A percentile compares a stretch with the other conserved stretches of the same genome.
Conservation (phyloP, 129 eudicot genomes). For the Mikania micrantha region DNA sequence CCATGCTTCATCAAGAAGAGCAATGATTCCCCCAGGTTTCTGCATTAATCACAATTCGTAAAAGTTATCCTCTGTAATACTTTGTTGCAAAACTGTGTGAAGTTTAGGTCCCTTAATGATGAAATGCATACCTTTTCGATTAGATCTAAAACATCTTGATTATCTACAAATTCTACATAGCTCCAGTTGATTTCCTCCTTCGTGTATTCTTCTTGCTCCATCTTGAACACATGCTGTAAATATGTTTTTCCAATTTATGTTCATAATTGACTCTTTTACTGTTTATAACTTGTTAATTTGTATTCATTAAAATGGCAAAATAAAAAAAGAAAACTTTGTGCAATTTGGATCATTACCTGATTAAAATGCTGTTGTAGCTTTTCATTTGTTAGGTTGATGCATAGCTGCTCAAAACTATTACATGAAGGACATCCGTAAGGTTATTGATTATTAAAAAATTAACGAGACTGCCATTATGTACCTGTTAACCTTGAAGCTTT, state of each 20-base stretch:
- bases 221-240: slow-evolving; percentile 92
- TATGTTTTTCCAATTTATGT: slow-evolving; percentile 1
- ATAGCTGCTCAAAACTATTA: slow-evolving; percentile 91
- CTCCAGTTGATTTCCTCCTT: slow-evolving; percentile 99
- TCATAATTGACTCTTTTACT: not conserved
- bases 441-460: not conserved
- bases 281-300: not conserved
- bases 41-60: slow-evolving; percentile 29
- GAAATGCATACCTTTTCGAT: slow-evolving; percentile 70
- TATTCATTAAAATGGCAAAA: not conserved
- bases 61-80: not conserved
- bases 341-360: slow-evolving; percentile 52
- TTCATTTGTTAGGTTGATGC: slow-evolving; percentile 94
- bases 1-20: slow-evolving; percentile 99
- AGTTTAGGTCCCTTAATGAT: not conserved
- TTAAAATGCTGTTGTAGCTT: slow-evolving; percentile 99
- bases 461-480: slow-evolving; percentile 18
- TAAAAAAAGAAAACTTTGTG: not conserved
- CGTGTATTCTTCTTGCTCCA: slow-evolving; percentile 99
- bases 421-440: slow-evolving; percentile 15
- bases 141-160: slow-evolving; percentile 95
- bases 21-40: slow-evolving; percentile 99
- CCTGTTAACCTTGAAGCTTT: slow-evolving; percentile 99
- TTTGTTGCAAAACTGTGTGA: not conserved
- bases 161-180: slow-evolving; percentile 95